Conservation (phyloP, 345 rosid genomes). For the Gossypium australe region DNA sequence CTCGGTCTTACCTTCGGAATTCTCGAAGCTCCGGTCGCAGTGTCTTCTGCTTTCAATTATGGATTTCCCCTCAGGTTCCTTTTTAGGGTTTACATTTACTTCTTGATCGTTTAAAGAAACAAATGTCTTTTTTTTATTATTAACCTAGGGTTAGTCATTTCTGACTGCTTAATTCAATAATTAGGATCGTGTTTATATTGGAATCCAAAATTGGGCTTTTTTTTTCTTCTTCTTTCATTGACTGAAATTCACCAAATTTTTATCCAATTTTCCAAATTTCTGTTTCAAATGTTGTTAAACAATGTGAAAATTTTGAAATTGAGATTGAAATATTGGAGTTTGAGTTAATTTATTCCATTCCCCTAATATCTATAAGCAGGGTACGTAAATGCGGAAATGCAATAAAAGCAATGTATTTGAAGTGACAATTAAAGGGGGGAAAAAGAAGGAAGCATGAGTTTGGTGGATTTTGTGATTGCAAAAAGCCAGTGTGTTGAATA, state of each 20-base stretch:
- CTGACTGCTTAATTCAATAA: background rate
- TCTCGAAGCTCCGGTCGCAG: constrained; percentile 8
- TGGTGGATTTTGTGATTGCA: constrained; percentile 21
- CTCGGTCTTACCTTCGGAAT: background rate
- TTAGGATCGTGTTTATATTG: background rate
- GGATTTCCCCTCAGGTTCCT: constrained; percentile 9
- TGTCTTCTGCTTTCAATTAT: constrained; percentile 6
- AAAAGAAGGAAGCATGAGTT: constrained; percentile 25
- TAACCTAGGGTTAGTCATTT: constrained; percentile 7
- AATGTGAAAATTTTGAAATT: constrained; percentile 1
- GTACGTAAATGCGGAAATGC: background rate
- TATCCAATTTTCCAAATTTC: background rate
- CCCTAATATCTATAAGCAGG: background rate
- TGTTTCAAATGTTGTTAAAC: background rate
- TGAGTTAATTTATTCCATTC: background rate
- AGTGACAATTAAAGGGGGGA: constrained; percentile 15
- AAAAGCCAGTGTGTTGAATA: constrained; percentile 12
- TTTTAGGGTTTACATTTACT: constrained; percentile 8
- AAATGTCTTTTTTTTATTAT: background rate
- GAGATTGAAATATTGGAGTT: constrained; percentile 2
- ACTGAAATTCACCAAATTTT: background rate
- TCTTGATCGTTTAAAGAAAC: background rate
- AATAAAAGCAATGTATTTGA: constrained; percentile 7
- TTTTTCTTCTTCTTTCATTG: background rate
- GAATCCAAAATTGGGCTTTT: background rate